These are phyloP conservation scores for Lactarius evosmus DNA, from an alignment of 768 basidiomycete species.

Conservation along the genomic window DNA sequence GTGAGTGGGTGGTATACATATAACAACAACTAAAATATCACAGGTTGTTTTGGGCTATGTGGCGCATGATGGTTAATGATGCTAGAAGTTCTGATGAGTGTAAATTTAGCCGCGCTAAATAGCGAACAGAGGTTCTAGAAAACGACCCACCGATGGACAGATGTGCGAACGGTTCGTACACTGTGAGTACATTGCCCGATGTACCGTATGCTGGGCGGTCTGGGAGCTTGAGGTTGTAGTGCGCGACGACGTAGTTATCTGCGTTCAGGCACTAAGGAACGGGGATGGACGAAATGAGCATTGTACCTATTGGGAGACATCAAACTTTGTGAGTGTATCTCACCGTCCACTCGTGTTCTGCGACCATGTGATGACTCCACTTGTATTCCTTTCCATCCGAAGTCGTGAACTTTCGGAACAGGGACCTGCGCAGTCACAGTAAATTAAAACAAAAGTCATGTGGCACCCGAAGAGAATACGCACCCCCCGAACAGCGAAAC, in stretches of 20 bases:
- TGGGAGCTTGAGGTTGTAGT: constrained; percentile 59
- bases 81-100: constrained; percentile 25
- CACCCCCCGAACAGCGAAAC: constrained; percentile 65
- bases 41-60: constrained; percentile 29
- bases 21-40: constrained; percentile 1
- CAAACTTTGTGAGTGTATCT: constrained; percentile 31
- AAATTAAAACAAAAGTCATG: constrained; percentile 6
- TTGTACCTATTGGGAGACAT: constrained; percentile 8
- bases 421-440: constrained; percentile 43
- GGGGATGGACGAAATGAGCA: constrained; percentile 9
- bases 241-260: constrained; percentile 56
- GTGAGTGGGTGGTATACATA: neutral
- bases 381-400: constrained; percentile 69
- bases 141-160: constrained; percentile 50
- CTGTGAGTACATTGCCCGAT: constrained; percentile 60
- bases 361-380: constrained; percentile 55
- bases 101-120: neutral
- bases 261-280: constrained; percentile 49
- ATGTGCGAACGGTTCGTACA: constrained; percentile 53
- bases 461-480: constrained; percentile 31
- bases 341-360: constrained; percentile 75
- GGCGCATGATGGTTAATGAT: constrained; percentile 28
- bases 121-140: neutral
- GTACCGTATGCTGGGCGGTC: constrained; percentile 54
- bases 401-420: constrained; percentile 63